phyloP scores from a whole-genome alignment of 805 yeast species.

The Wickerhamiella spandovensis region DNA sequence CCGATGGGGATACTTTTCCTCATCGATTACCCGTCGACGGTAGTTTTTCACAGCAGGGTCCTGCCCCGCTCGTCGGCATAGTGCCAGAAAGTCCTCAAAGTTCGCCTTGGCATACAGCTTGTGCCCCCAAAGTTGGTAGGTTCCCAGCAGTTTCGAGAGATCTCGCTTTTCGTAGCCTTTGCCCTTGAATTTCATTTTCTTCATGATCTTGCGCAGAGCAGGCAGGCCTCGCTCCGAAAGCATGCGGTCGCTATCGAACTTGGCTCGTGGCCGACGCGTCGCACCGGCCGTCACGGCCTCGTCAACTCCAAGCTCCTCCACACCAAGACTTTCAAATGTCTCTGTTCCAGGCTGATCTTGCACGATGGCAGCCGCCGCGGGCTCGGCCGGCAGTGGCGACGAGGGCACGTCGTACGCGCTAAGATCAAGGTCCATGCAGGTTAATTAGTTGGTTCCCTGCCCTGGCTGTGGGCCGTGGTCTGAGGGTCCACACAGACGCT shows the following conservation, averaged over 20 bases:
- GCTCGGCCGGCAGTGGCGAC: neutral
- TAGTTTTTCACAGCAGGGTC: conserved; percentile 12
- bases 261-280: conserved; percentile 12
- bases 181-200: conserved; percentile 25
- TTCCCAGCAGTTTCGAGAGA: conserved; percentile 35
- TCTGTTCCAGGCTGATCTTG: conserved; percentile 5
- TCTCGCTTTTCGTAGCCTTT: conserved; percentile 37
- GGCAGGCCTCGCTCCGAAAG: conserved; percentile 46
- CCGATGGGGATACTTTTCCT: conserved; percentile 13
- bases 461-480: no score
- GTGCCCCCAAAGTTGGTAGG: conserved; percentile 68
- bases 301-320: conserved; percentile 16
- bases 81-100: conserved; percentile 51
- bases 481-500: no score
- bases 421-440: conserved; percentile 5
- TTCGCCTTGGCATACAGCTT: conserved; percentile 65
- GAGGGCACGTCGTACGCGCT: conserved; percentile 6
- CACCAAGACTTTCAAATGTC: conserved; percentile 13
- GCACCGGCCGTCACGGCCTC: conserved; percentile 3
- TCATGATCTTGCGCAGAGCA: conserved; percentile 26
- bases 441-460: neutral
- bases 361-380: neutral
- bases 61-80: conserved; percentile 38
- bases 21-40: conserved; percentile 11
- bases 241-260: conserved; percentile 38